Percentiles rank a stretch among this genome's conserved stretches.
Conservation (phyloP, 2,329 filamentous ascomycete genomes). For the Fusarium goolgardi region DNA sequence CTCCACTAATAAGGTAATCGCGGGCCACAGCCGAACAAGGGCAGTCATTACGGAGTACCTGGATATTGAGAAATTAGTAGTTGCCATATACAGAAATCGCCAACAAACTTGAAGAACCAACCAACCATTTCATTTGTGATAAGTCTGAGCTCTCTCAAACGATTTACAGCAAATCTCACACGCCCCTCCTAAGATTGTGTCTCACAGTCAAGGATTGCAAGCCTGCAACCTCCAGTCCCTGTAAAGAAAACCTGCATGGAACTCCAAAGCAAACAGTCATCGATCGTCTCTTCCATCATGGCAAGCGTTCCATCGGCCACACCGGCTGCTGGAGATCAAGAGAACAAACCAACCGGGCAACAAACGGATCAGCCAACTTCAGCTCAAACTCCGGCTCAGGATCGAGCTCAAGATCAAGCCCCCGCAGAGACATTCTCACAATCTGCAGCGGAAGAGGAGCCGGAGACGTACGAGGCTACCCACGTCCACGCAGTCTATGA, state of each 20-base stretch:
- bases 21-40: constrained; percentile 21
- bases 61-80: constrained; percentile 38
- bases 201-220: neutral
- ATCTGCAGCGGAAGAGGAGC: constrained; percentile 47
- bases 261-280: constrained; percentile 6
- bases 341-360: constrained; percentile 29
- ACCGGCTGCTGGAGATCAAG: constrained; percentile 36
- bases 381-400: constrained; percentile 7
- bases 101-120: constrained; percentile 10
- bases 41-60: constrained; percentile 27
- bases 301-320: constrained; percentile 44
- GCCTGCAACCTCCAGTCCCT: neutral
- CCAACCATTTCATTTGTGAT: constrained; percentile 2
- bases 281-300: constrained; percentile 30
- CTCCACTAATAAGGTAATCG: constrained; percentile 33
- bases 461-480: constrained; percentile 78
- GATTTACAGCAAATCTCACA: neutral
- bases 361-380: neutral
- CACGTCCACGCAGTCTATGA: constrained; percentile 96
- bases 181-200: constrained; percentile 6
- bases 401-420: constrained; percentile 17
- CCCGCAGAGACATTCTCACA: constrained; percentile 28
- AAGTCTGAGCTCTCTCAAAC: constrained; percentile 7
- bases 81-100: constrained; percentile 24
- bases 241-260: constrained; percentile 12